phyloP scores from a whole-genome alignment of 2,329 filamentous ascomycete genomes.

The Zalaria obscura region DNA sequence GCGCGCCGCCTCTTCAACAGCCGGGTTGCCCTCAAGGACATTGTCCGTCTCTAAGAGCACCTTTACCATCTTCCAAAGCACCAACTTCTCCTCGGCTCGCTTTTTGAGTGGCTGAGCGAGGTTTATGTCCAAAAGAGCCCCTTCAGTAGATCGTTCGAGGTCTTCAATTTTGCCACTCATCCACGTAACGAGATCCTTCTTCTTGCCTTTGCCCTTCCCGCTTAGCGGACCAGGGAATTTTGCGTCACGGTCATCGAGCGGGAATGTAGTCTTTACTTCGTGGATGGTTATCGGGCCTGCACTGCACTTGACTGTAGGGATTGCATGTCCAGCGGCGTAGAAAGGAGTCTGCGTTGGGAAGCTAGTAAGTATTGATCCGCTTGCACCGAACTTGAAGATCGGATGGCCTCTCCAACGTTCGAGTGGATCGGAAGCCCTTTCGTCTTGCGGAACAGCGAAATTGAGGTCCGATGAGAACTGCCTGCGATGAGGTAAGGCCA shows the following conservation, averaged over 20 bases:
- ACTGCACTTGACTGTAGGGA: conserved; percentile 67
- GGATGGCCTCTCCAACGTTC: conserved; percentile 86
- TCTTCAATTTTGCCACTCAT: conserved; percentile 59
- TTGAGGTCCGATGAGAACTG: conserved; percentile 36
- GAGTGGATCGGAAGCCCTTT: conserved; percentile 54
- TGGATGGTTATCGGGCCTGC: conserved; percentile 72
- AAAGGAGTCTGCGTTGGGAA: conserved; percentile 83
- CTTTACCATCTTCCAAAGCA: conserved; percentile 78
- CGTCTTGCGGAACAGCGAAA: conserved; percentile 42
- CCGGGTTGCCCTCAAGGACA: conserved; percentile 54
- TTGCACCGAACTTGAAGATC: conserved; percentile 76
- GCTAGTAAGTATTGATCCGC: conserved; percentile 65
- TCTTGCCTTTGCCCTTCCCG: conserved; percentile 82
- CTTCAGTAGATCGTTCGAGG: conserved; percentile 43
- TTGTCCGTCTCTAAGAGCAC: conserved; percentile 82
- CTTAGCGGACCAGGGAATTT: conserved; percentile 86
- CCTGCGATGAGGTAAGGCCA: conserved; percentile 21
- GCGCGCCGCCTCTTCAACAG: conserved; percentile 61
- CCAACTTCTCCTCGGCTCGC: conserved; percentile 60
- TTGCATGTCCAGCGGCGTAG: conserved; percentile 59
- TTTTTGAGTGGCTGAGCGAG: conserved; percentile 49
- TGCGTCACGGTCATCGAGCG: conserved; percentile 55
- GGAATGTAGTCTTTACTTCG: conserved; percentile 58
- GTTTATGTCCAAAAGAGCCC: conserved; percentile 33
- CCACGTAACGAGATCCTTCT: conserved; percentile 84